Conservation (phyloP, 805 yeast species). For the Lipomyces lipofer region DNA sequence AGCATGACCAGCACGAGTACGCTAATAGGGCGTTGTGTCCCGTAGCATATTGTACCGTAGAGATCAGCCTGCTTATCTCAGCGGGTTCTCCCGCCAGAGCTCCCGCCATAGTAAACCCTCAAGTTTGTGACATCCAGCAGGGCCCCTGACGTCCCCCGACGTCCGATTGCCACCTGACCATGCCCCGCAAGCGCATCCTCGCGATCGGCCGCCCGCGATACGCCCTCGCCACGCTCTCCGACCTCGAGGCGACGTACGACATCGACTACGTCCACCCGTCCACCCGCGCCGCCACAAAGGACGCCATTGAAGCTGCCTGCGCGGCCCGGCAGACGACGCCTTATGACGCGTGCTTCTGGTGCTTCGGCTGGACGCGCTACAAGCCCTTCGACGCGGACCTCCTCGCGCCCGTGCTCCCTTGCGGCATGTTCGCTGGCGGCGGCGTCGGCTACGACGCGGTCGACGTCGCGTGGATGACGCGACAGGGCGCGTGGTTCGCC, state of each 20-base stretch:
- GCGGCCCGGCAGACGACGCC: constrained; percentile 41
- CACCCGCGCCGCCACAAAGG: constrained; percentile 35
- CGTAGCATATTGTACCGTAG: too few relatives aligned
- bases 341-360: constrained; percentile 48
- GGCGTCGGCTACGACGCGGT: constrained; percentile 59
- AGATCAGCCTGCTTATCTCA: too few relatives aligned
- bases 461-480: constrained; percentile 47
- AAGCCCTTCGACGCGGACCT: constrained; percentile 48
- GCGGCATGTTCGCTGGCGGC: constrained; percentile 47
- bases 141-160: too few relatives aligned
- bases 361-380: constrained; percentile 45
- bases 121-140: too few relatives aligned
- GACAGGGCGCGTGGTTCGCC: constrained; percentile 48
- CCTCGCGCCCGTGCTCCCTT: constrained; percentile 43
- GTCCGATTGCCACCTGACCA: too few relatives aligned
- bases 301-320: constrained; percentile 44
- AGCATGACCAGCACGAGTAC: too few relatives aligned
- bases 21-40: too few relatives aligned
- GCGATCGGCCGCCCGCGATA: constrained; percentile 18
- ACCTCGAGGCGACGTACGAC: constrained; percentile 39
- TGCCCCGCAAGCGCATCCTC: constrained; percentile 15
- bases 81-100: too few relatives aligned
- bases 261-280: constrained; percentile 19
- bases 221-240: constrained; percentile 50
- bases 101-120: too few relatives aligned